Evolutionary conservation across 768 basidiomycete species (phyloP).

Genomic region (Pluteus cervinus): DNA sequence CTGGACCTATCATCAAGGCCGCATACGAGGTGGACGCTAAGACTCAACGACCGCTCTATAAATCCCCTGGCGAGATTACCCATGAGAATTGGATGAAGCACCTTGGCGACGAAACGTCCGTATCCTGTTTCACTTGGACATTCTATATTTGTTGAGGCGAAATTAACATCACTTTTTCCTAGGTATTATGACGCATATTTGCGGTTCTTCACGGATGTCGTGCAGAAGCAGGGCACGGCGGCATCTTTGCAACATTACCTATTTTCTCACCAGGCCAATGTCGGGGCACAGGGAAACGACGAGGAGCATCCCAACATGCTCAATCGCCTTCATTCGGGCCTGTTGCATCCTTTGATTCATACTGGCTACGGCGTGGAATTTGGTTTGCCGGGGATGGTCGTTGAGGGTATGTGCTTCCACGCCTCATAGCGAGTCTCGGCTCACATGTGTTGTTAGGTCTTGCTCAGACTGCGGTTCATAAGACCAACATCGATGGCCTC

Average conservation of each 20-base stretch:
- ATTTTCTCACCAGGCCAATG: conserved; percentile 48
- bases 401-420: conserved; percentile 43
- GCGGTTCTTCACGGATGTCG: conserved; percentile 41
- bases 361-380: conserved; percentile 61
- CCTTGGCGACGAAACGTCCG: conserved; percentile 52
- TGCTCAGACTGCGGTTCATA: conserved; percentile 48
- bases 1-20: conserved; percentile 27
- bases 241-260: conserved; percentile 54
- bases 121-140: neutral
- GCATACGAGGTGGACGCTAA: conserved; percentile 31
- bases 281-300: conserved; percentile 18
- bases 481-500: conserved; percentile 7
- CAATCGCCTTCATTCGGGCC: conserved; percentile 45
- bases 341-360: conserved; percentile 65
- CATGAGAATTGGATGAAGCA: conserved; percentile 45
- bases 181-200: conserved; percentile 60
- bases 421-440: neutral
- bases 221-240: conserved; percentile 37
- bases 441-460: conserved; percentile 33
- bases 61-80: conserved; percentile 40
- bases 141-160: neutral
- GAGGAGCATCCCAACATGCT: conserved; percentile 49
- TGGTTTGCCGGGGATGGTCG: conserved; percentile 46
- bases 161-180: no score
- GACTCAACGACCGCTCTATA: conserved; percentile 29